These are phyloP conservation scores for Patellifolia procumbens DNA, from an alignment of 179 eudicot genomes.

Conservation along the genomic window DNA sequence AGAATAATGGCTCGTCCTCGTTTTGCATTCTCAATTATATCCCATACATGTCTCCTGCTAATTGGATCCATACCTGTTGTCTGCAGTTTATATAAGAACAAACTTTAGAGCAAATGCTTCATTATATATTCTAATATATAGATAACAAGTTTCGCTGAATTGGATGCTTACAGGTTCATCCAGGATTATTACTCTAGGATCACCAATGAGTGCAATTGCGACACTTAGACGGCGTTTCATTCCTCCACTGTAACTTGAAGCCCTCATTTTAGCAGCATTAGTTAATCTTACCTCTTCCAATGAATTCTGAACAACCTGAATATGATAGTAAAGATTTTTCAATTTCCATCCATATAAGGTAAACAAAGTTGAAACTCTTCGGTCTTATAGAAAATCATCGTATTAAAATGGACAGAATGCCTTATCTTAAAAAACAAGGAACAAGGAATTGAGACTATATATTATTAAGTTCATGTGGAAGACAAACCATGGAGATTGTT, in stretches of 20 bases:
- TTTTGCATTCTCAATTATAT: conserved; percentile 85
- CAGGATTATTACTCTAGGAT: conserved; percentile 83
- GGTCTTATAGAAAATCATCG: not conserved
- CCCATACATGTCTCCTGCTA: conserved; percentile 96
- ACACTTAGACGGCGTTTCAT: conserved; percentile 98
- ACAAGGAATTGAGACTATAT: not conserved
- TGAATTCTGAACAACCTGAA: conserved; percentile 65
- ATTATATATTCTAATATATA: conserved; percentile 1
- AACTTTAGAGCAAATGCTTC: conserved; percentile 2
- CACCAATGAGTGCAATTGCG: conserved; percentile 92
- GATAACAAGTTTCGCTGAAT: not conserved
- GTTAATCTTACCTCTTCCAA: conserved; percentile 71
- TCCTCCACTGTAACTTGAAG: conserved; percentile 95
- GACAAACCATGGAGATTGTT: conserved; percentile 51
- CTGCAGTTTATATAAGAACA: conserved; percentile 32
- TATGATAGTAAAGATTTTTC: not conserved
- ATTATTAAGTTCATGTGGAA: not conserved
- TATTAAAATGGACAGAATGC: not conserved
- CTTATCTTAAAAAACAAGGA: not conserved
- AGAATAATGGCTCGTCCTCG: conserved; percentile 82
- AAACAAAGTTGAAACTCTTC: conserved; percentile 1
- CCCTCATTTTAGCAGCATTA: conserved; percentile 71
- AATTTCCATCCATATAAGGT: not conserved
- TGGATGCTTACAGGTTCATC: conserved; percentile 84
- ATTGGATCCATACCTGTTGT: conserved; percentile 99